Percentiles rank a stretch among this genome's conserved stretches.
Evolutionary conservation across 495 filamentous ascomycete genomes (phyloP).

Genomic region (Neurospora sp.): DNA sequence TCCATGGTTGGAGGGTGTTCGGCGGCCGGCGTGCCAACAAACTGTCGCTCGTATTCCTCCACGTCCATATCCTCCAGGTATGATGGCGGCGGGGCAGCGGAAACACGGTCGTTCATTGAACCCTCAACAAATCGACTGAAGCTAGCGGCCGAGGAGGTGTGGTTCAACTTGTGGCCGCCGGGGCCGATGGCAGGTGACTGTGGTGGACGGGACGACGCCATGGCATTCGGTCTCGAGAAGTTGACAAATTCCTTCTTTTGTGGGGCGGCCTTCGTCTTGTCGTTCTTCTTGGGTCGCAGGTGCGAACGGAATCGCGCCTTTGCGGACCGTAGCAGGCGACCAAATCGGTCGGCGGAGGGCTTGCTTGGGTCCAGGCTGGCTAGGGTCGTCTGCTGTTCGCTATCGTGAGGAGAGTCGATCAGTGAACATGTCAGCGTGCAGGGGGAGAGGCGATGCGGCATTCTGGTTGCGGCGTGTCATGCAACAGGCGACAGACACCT

Average conservation of each 20-base stretch:
- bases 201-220: neutral
- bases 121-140: conserved; percentile 54
- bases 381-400: neutral
- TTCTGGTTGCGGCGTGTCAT: neutral
- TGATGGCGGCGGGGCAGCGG: conserved; percentile 53
- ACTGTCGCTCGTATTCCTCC: conserved; percentile 26
- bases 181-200: neutral
- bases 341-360: neutral
- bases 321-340: neutral
- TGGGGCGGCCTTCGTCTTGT: neutral
- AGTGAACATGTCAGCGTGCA: neutral
- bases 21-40: conserved; percentile 12
- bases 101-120: conserved; percentile 67
- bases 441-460: neutral
- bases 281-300: neutral
- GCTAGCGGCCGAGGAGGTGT: conserved; percentile 1
- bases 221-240: neutral
- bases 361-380: neutral
- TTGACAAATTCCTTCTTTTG: neutral
- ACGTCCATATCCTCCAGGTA: conserved; percentile 45
- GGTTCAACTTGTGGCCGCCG: neutral
- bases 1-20: neutral
- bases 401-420: neutral
- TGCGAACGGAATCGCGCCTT: neutral
- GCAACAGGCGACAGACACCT: neutral